Conservation (phyloP, 1,139 yeast genomes). For the Nadsonia commutata region DNA sequence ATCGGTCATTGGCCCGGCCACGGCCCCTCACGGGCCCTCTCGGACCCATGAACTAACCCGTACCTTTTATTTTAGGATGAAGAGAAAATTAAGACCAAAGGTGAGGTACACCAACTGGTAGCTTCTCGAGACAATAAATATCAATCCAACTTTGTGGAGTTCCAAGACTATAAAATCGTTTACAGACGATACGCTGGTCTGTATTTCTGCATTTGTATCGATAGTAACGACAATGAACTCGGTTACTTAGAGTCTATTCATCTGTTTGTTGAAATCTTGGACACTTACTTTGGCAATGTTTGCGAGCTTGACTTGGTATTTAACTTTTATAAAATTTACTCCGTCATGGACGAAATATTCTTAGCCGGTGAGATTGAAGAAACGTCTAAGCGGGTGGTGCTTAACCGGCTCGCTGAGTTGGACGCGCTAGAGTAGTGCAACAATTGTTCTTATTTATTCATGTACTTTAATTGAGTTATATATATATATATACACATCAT, state of each 20-base stretch:
- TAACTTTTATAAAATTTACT: slow-evolving; percentile 85
- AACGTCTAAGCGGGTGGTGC: slow-evolving; percentile 63
- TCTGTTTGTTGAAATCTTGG: slow-evolving; percentile 76
- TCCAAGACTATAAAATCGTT: slow-evolving; percentile 54
- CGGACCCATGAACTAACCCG: background rate
- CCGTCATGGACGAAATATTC: slow-evolving; percentile 75
- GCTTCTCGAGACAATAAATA: slow-evolving; percentile 72
- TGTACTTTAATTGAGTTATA: background rate
- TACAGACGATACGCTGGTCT: slow-evolving; percentile 88
- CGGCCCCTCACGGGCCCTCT: background rate
- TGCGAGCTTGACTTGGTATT: slow-evolving; percentile 91
- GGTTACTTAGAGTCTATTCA: slow-evolving; percentile 75
- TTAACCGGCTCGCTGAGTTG: slow-evolving; percentile 37
- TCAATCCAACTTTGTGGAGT: slow-evolving; percentile 37
- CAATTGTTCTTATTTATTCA: background rate
- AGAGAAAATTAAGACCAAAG: slow-evolving; percentile 37
- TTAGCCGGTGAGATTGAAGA: slow-evolving; percentile 76
- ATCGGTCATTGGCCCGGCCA: background rate
- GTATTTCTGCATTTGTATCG: slow-evolving; percentile 71
- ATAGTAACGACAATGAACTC: slow-evolving; percentile 61
- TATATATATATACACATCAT: background rate
- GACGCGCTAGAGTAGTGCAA: slow-evolving; percentile 17
- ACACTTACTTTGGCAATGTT: slow-evolving; percentile 75
- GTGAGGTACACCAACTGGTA: slow-evolving; percentile 68
- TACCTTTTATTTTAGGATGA: slow-evolving; percentile 26